Conservation (phyloP, 768 basidiomycete genomes). For the Lactarius quietus region DNA sequence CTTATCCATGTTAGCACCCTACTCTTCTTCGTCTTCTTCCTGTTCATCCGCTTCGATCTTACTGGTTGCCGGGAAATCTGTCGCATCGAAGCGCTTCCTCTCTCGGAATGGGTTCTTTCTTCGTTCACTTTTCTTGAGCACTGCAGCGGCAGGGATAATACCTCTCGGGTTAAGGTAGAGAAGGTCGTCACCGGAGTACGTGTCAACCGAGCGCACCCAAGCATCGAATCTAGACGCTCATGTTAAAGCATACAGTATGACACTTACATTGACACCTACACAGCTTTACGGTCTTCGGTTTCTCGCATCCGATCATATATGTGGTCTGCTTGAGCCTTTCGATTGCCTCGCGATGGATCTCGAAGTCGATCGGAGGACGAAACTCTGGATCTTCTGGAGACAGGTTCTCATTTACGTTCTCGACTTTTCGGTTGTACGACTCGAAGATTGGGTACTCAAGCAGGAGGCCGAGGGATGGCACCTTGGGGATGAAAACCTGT, state of each 20-base stretch:
- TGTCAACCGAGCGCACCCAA: slow-evolving; percentile 76
- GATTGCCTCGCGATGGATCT: slow-evolving; percentile 60
- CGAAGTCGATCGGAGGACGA: slow-evolving; percentile 72
- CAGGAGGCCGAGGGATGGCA: slow-evolving; percentile 90
- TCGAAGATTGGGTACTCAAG: slow-evolving; percentile 85
- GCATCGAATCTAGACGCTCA: slow-evolving; percentile 61
- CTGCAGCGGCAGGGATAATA: slow-evolving; percentile 64
- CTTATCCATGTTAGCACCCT: slow-evolving; percentile 35
- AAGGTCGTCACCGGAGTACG: slow-evolving; percentile 74
- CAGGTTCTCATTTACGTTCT: slow-evolving; percentile 47
- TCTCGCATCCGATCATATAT: slow-evolving; percentile 87
- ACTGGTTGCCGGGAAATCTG: slow-evolving; percentile 34
- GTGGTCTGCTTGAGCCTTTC: slow-evolving; percentile 77
- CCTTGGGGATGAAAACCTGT: slow-evolving; percentile 85
- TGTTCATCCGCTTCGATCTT: slow-evolving; percentile 32
- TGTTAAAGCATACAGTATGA: neutral
- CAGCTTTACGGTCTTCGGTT: slow-evolving; percentile 72
- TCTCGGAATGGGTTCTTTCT: slow-evolving; percentile 65
- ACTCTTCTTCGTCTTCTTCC: slow-evolving; percentile 44
- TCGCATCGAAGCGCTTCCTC: slow-evolving; percentile 63
- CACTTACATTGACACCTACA: slow-evolving; percentile 49
- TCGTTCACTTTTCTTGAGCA: slow-evolving; percentile 57
- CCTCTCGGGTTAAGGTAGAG: slow-evolving; percentile 76
- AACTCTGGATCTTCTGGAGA: slow-evolving; percentile 54
- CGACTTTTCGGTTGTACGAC: slow-evolving; percentile 65